Evolutionary conservation across 257 asterid genomes (phyloP), one percentile per base, ranked within the genome.

Genomic region (Datura wrightii): DNA sequence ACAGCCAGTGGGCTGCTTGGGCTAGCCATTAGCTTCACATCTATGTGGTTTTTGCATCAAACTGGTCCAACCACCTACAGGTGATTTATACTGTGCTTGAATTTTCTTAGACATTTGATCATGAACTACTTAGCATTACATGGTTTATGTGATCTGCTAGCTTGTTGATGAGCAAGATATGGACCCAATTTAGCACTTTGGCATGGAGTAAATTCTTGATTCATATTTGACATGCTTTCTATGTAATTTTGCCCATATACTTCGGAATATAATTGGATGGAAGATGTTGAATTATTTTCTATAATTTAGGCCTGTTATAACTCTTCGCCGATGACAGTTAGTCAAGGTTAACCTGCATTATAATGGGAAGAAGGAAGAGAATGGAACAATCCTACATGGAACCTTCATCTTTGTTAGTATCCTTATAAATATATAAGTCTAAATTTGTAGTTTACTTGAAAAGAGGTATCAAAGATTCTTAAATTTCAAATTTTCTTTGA

Each of bases 61-160:
- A 88, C 93, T 48, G 84, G 91, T 53, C 93, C 93, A 66, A 90
- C 93, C 42, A 90, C 93, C 62, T 90, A 90, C 88, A 90, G 93
- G 93, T 87, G 82, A 82, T 14, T 59, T 63, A 52, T 44, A 19
- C 48, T 78, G 31, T 34, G 31, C 82, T 31, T 34, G 44, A 52
- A 34, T 52, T 56, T 44, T 62, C 62, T 19, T 19, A 0, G 18
- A 31, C 76, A 24, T 19, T 59, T 46, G 31, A 59, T 62, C 84
- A 82, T 42, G 84, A 18, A 59, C 14, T 37, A 84, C 42, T 56
- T 63, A 42, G 34, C 13, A 83, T 58, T 71, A 24, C 42, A 37
- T 55, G n/a, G 10, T 72, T 44, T 46, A 72, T 5, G n/a, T 72
- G 62, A 76, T 76, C 46, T 76, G 46, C 62, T 24, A 50, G 59